These are phyloP conservation scores for Rhodomyrtus psidioides DNA, from an alignment of 441 rosid species.

Conservation along the genomic window DNA sequence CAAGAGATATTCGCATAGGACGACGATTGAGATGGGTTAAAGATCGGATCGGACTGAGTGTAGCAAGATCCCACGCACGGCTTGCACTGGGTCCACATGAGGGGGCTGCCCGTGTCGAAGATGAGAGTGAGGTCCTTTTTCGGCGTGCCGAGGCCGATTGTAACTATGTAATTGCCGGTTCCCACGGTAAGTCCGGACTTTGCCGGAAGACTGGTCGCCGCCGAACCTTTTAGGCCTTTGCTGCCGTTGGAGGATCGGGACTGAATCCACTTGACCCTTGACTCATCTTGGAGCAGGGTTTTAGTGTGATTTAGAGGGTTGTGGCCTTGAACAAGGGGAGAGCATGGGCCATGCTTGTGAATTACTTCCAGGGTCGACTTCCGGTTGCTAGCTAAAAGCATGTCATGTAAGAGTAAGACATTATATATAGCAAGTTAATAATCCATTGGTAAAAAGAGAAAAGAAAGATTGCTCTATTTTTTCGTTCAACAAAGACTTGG, in stretches of 20 bases:
- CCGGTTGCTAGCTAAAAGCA: neutral
- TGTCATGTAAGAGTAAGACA: neutral
- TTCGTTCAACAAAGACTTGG: neutral
- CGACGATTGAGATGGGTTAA: neutral
- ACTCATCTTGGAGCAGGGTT: neutral
- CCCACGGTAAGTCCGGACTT: neutral
- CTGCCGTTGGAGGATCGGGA: neutral
- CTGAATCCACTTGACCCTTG: neutral
- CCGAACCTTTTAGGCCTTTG: neutral
- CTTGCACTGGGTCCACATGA: neutral
- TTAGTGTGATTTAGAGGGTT: neutral
- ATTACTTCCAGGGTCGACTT: neutral
- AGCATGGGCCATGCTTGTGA: neutral
- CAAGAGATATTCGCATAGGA: neutral
- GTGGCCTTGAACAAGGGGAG: neutral
- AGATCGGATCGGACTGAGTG: neutral
- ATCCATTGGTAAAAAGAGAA: neutral
- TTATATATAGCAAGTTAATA: neutral
- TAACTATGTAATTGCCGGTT: neutral
- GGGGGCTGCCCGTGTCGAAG: neutral
- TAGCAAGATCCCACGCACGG: neutral
- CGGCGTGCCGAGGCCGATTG: neutral
- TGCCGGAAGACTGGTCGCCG: neutral
- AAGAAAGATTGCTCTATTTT: neutral
- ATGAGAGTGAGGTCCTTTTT: neutral